Evolutionary conservation across 108 stramenopile species (phyloP), one percentile per base, ranked within the genome.

Genomic region (Nitzschia palea): DNA sequence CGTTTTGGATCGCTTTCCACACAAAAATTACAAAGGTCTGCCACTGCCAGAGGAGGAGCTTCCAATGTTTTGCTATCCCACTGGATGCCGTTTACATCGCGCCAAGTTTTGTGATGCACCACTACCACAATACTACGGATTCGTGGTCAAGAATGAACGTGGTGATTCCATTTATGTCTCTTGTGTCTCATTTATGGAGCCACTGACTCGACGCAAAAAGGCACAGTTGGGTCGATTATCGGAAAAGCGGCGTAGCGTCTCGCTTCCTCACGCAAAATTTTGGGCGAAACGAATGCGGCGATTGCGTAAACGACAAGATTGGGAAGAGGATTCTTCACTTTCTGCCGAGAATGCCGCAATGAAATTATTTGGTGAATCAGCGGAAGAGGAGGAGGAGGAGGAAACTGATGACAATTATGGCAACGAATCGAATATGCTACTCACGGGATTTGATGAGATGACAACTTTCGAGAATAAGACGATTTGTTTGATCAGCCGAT

Each of bases 61-160:
- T 8, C 93, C 93, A 20, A 82, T 94, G 85, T 94, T 94, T 79
- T 94, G 93, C 62, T 94, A 94, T 83, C 86, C 93, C 26, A 81
- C 80, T 14, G 92, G 89, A 29, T 89, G 89, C 48, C 70, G 77
- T 8, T 62, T 94, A 33, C 66, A 82, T 34, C 73, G 93, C 22
- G 85, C 86, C 30, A 76, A 70, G 51, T 87, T 79, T 48, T 65
- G 78, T 25, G 86, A 90, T 72, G 78, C 75, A 12, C 85, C 82
- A 4, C 62, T 91, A 22, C 83, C 92, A 0, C 76, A 82, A 50
- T 84, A 85, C 68, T 94, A 84, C 66, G 93, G 93, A 0, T 94
- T 94, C 73, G 89, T 91, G 8, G 89, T 94, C n/a, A 94, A 94
- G 75, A 93, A 93, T 63, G 91, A 93, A 63, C 81, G 86, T 18